Evolutionary conservation across 177 flowering plant species (phyloP), one percentile per base, ranked within the genome.

Genomic region (Telopea speciosissima): DNA sequence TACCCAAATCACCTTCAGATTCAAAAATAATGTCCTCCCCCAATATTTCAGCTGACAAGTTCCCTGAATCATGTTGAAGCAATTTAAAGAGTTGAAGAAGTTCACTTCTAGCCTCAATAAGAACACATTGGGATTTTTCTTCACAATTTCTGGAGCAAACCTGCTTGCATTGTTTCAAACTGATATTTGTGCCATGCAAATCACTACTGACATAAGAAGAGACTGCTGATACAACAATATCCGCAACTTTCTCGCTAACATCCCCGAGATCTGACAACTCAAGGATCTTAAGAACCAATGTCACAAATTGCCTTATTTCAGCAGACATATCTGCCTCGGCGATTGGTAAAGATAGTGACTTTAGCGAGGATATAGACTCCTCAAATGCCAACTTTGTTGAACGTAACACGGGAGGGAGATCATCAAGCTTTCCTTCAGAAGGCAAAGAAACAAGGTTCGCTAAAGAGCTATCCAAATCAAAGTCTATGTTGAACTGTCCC

Each of bases 401-500:
- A 63, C 63, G 86, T 67, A 96, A 78, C 70, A 91, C 87, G 75
- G 89, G 82, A 67, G 96, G 98, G n/a, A 96, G 88, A 70, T 96
- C 99, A 68, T 93, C 99, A 75, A 96, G 95, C 73, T 89, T 86
- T 73, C 92, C 92, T 65, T 88, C 96, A 61, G 76, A 65, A 28
- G 85, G 78, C 28, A 88, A 83, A 77, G 78, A 84, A 73, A 88
- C 95, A 75, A 86, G 83, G 73, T 84, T 84, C 24, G 85, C 85
- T 77, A 96, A 73, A 74, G 98, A 87, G 85, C 83, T 86, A 80
- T 91, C 99, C 68, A 89, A 68, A 79, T 92, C 99, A 80, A 88
- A 86, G 49, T 87, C 98, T 60, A 96, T 88, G 73, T 87, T 96
- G 79, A 90, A 93, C 75, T 96, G 98, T 68, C 99, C 99, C 70